Conservation (phyloP, 352 stramenopile genomes). For the Pythium volutum region DNA sequence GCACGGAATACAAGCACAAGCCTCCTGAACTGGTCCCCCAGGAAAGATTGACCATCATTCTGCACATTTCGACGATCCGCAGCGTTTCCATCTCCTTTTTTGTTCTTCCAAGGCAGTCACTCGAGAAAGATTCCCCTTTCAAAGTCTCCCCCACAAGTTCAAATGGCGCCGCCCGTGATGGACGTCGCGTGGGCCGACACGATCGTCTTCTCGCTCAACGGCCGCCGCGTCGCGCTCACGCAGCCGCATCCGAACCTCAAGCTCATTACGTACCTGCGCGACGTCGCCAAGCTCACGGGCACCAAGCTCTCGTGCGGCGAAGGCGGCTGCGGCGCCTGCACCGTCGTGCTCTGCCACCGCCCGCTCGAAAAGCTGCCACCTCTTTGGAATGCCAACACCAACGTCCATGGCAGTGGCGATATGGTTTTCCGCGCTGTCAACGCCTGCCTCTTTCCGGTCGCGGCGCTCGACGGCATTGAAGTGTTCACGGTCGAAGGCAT, state of each 20-base stretch:
- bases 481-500: slow-evolving; percentile 88
- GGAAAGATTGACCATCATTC: slow-evolving; percentile 21
- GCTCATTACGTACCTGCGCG: slow-evolving; percentile 67
- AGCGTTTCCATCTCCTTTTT: slow-evolving; percentile 6
- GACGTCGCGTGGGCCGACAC: slow-evolving; percentile 17
- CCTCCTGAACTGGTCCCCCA: not conserved
- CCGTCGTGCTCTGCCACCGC: slow-evolving; percentile 30
- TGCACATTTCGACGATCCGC: not conserved
- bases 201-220: slow-evolving; percentile 26
- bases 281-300: slow-evolving; percentile 52
- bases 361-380: slow-evolving; percentile 13
- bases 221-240: slow-evolving; percentile 13
- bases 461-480: slow-evolving; percentile 67
- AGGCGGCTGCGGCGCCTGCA: slow-evolving; percentile 36
- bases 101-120: not conserved
- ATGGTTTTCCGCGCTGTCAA: slow-evolving; percentile 59
- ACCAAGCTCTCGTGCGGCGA: slow-evolving; percentile 61
- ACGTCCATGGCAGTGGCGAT: not conserved
- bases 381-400: not conserved
- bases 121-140: not conserved
- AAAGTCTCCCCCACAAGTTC: not conserved
- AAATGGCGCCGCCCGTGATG: slow-evolving; percentile 18
- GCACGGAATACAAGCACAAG: not conserved
- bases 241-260: slow-evolving; percentile 24
- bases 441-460: slow-evolving; percentile 79